Base-by-base conservation (phyloP, 2,329 filamentous ascomycete species). In the Paracamarosporium sp. region DNA sequence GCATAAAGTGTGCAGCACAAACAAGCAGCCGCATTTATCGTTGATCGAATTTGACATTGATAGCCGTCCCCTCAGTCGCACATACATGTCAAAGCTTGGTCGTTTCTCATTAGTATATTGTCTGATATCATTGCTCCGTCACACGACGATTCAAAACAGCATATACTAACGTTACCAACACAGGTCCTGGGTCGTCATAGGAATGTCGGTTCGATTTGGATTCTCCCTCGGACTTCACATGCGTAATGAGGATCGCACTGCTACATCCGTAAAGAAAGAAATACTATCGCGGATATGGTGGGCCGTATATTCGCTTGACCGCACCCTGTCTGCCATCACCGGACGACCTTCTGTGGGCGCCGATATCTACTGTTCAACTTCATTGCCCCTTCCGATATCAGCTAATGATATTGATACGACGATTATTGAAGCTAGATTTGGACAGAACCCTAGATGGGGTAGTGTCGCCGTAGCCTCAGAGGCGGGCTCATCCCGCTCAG, bases 211-310 rank as follows among this genome's bases (percentile, higher is more conserved):
- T 13, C 71, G 77, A 15, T 75, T 74, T 50, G 76, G 68, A 2
- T 64, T 69, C 51, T 69, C 70, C 4, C 62, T 78, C 4, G 76
- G 76, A 9, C 60, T 80, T 15, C 76, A 79, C 47, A 52, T 77
- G 24, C 68, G 70, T 9, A 79, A 77, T 36, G 65, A 72, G 30
- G 69, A 69, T 41, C 60, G 61, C 6, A 57, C 60, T 3, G 55
- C 69, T 22, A 58, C 62, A 13, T 59, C 64, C 5, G 56, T 66
- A 4, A 62, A 69, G 30, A 76, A 72, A 53, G 77, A 79, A 57
- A 60, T 69, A 3, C 56, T 76, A 25, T 63, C 69, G 20, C 70
- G 73, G 30, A 69, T 76, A 20, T 80, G 78, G 78, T 78, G 78
- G 74, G 72, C 70, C n/a, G 55, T 79, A 20, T 76, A 72, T 53